phyloP scores from a whole-genome alignment of 306 rosid species.

The Senna siamea region DNA sequence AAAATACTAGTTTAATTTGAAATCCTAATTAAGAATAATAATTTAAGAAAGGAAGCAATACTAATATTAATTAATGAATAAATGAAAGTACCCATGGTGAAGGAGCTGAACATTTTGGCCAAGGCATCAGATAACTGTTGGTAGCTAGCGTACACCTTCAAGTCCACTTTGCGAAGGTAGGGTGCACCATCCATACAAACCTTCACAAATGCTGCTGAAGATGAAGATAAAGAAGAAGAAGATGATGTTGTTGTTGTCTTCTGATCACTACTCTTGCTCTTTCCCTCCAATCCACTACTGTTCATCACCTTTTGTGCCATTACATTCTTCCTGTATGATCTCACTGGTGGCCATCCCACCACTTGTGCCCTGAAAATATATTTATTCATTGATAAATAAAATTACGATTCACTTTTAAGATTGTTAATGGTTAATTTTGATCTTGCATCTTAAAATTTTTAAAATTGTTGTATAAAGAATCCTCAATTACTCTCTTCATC shows the following conservation, averaged over 20 bases:
- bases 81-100: constrained; percentile 66
- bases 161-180: constrained; percentile 96
- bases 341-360: constrained; percentile 99
- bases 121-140: constrained; percentile 86
- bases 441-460: too few species aligned
- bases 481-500: too few species aligned
- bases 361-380: constrained; percentile 85
- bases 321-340: constrained; percentile 87
- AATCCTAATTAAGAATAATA: too few species aligned
- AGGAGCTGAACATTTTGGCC: constrained; percentile 99
- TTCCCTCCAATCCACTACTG: constrained; percentile 26
- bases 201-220: constrained; percentile 67
- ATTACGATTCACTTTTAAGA: too few species aligned
- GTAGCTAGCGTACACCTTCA: constrained; percentile 91
- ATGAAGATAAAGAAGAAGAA: constrained; percentile 24
- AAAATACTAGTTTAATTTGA: too few species aligned
- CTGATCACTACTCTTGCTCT: constrained; percentile 14
- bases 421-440: too few species aligned
- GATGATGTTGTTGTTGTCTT: constrained; percentile 49
- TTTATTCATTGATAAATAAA: too few species aligned
- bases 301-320: constrained; percentile 69
- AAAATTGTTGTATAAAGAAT: too few species aligned
- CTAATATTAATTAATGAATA: too few species aligned
- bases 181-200: constrained; percentile 99
- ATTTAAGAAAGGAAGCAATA: too few species aligned